phyloP scores from a whole-genome alignment of 352 stramenopile genomes.

The Peronospora belbahrii region DNA sequence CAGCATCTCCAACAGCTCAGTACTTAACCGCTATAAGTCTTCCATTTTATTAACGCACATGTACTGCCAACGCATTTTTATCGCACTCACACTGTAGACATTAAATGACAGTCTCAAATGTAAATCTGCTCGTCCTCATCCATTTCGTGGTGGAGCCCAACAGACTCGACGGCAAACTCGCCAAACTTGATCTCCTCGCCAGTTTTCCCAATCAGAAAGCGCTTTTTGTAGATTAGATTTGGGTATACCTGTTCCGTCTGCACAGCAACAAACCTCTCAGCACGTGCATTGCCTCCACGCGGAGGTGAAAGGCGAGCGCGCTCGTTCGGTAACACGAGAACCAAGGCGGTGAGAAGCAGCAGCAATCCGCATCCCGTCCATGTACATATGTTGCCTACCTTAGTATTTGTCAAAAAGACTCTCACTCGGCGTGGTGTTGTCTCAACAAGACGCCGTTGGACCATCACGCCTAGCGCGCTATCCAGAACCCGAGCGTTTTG shows the following conservation, averaged over 20 bases:
- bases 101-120: conserved; percentile 25
- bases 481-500: conserved; percentile 37
- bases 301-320: conserved; percentile 38
- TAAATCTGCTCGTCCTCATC: conserved; percentile 64
- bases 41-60: too few relatives aligned
- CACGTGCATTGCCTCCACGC: conserved; percentile 44
- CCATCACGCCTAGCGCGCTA: conserved; percentile 8
- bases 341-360: conserved; percentile 39
- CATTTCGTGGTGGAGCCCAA: conserved; percentile 55
- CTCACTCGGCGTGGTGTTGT: conserved; percentile 20
- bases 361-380: conserved; percentile 40
- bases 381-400: conserved; percentile 40
- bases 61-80: too few relatives aligned
- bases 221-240: conserved; percentile 75
- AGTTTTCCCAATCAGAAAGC: conserved; percentile 61
- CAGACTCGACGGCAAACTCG: conserved; percentile 59
- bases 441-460: conserved; percentile 23
- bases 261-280: conserved; percentile 56
- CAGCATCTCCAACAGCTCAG: too few relatives aligned
- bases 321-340: conserved; percentile 44
- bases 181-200: conserved; percentile 65
- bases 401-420: conserved; percentile 52
- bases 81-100: too few relatives aligned
- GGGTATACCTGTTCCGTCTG: conserved; percentile 68
- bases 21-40: too few relatives aligned